A percentile compares a stretch with the other conserved stretches of the same genome.
Conservation (phyloP, 345 rosid genomes). For the Limnanthes douglasii region DNA sequence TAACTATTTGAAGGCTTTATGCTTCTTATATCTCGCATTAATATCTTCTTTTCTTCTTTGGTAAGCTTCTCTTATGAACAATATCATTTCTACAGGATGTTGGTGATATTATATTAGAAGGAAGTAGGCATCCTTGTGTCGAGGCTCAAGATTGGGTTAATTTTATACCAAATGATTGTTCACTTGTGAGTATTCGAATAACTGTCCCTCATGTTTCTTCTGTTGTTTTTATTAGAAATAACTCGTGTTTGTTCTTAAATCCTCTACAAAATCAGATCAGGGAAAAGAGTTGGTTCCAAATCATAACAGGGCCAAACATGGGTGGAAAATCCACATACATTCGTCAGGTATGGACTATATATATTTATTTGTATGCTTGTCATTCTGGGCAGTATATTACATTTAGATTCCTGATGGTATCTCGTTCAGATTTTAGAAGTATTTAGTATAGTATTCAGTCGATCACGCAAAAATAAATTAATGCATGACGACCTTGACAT, state of each 20-base stretch:
- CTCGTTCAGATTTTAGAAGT: too few relatives aligned
- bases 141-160: conserved; percentile 99
- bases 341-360: conserved; percentile 61
- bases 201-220: conserved; percentile 1
- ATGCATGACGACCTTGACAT: too few relatives aligned
- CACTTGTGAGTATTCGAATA: conserved; percentile 48
- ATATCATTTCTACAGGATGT: conserved; percentile 40
- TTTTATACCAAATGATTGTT: conserved; percentile 96
- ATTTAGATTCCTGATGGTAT: background rate
- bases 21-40: conserved; percentile 5
- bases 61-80: background rate
- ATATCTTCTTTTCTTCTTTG: conserved; percentile 4
- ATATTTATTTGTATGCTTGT: conserved; percentile 1
- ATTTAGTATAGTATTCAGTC: too few relatives aligned
- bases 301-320: conserved; percentile 98
- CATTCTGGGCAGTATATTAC: background rate
- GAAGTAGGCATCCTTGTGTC: conserved; percentile 95
- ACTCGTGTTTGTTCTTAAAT: conserved; percentile 7
- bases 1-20: conserved; percentile 16
- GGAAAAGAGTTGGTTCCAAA: conserved; percentile 93
- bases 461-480: too few relatives aligned
- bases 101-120: conserved; percentile 77
- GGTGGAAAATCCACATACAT: conserved; percentile 98
- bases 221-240: conserved; percentile 10
- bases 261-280: conserved; percentile 41